Evolutionary conservation across 257 asterid genomes (phyloP).

Genomic region (Penstemon barbatus): DNA sequence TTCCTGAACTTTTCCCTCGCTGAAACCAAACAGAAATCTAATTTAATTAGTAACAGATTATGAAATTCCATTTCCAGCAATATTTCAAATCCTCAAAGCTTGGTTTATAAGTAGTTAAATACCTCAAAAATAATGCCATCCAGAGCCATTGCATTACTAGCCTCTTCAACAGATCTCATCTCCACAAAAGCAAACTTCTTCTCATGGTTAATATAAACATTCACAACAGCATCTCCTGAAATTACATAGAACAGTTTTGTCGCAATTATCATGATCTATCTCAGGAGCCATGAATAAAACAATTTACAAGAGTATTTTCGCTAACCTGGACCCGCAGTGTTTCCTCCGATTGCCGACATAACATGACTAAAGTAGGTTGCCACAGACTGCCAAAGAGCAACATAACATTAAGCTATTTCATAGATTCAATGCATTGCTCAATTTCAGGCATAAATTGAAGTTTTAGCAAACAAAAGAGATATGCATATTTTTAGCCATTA

Average conservation of each 20-base stretch:
- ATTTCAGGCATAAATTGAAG: background rate
- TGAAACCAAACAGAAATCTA: background rate
- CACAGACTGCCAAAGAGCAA: slow-evolving; percentile 61
- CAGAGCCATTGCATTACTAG: slow-evolving; percentile 97
- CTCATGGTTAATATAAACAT: slow-evolving; percentile 92
- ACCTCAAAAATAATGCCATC: slow-evolving; percentile 99
- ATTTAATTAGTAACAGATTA: background rate
- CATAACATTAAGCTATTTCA: background rate
- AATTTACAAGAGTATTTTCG: background rate
- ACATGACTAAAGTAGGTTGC: slow-evolving; percentile 97
- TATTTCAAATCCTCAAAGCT: background rate
- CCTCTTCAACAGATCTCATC: slow-evolving; percentile 99
- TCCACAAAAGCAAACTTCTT: slow-evolving; percentile 96
- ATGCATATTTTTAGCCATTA: background rate
- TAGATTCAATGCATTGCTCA: background rate
- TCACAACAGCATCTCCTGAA: slow-evolving; percentile 97
- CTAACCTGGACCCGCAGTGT: slow-evolving; percentile 98
- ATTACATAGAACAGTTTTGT: slow-evolving; percentile 15
- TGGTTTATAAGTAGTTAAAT: slow-evolving; percentile 6
- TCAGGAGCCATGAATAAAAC: slow-evolving; percentile 4
- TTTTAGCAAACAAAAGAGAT: background rate
- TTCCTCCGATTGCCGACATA: slow-evolving; percentile 96
- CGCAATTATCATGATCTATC: slow-evolving; percentile 4
- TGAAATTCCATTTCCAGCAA: background rate
- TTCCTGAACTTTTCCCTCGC: background rate